Conservation (phyloP, 768 basidiomycete genomes). For the Multifurca ochricompacta region DNA sequence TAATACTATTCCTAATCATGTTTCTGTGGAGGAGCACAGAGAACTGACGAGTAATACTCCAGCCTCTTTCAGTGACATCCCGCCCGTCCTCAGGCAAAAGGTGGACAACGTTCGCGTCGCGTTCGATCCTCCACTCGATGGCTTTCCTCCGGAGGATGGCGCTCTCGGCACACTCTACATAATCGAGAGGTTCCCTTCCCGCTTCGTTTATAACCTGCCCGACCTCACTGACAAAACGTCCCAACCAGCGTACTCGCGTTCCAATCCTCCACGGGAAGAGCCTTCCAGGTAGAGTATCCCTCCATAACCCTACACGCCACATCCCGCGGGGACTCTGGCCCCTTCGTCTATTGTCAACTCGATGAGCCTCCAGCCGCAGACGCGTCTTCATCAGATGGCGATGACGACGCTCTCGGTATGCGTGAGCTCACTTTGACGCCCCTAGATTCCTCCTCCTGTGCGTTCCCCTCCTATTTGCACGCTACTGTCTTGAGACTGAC, state of each 20-base stretch:
- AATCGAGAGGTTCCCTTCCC: slow-evolving; percentile 62
- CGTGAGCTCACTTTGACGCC: slow-evolving; percentile 79
- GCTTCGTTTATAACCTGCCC: background rate
- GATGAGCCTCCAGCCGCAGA: slow-evolving; percentile 49
- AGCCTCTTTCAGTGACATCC: slow-evolving; percentile 75
- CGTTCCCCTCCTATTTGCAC: slow-evolving; percentile 27
- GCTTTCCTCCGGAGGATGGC: slow-evolving; percentile 44
- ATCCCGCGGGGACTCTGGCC: slow-evolving; percentile 56
- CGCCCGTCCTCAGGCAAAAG: slow-evolving; percentile 68
- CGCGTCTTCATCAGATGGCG: slow-evolving; percentile 28
- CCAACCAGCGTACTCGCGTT: slow-evolving; percentile 61
- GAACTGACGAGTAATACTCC: slow-evolving; percentile 73
- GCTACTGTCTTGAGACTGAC: background rate
- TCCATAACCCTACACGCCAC: slow-evolving; percentile 91
- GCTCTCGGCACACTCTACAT: slow-evolving; percentile 69
- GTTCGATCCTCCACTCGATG: slow-evolving; percentile 62
- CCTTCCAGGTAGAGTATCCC: slow-evolving; percentile 83
- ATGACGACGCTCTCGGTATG: slow-evolving; percentile 47
- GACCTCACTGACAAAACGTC: background rate
- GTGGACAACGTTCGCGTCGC: slow-evolving; percentile 62
- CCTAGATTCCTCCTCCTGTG: slow-evolving; percentile 47
- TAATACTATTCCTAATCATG: slow-evolving; percentile 35
- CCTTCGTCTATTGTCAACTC: slow-evolving; percentile 89
- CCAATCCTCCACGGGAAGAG: slow-evolving; percentile 59
- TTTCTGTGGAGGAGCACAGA: slow-evolving; percentile 61